These are phyloP conservation scores for Alternaria panax DNA, from an alignment of 2,329 filamentous ascomycete species.

Conservation along the genomic window DNA sequence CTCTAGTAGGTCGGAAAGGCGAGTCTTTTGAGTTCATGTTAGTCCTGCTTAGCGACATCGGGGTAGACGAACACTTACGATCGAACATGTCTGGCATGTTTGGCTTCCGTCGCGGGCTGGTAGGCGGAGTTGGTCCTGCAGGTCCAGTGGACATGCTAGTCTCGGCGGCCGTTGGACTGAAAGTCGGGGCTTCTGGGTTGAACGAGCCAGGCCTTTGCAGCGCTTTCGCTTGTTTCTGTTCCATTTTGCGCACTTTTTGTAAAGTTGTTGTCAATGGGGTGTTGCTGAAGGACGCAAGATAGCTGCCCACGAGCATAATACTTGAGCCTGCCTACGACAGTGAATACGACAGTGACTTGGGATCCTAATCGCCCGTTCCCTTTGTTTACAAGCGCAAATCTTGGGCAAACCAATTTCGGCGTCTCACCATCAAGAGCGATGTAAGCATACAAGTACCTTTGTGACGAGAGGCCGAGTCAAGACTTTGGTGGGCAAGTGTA, in stretches of 20 bases:
- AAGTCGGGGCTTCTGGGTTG: constrained; percentile 24
- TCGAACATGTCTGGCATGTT: neutral
- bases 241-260: neutral
- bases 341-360: constrained; percentile 16
- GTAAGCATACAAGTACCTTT: neutral
- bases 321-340: neutral
- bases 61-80: neutral
- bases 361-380: constrained; percentile 4
- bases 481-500: neutral
- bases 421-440: neutral
- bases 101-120: neutral
- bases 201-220: constrained; percentile 8
- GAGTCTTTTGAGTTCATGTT: constrained; percentile 9
- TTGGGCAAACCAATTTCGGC: neutral
- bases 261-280: neutral
- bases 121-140: neutral
- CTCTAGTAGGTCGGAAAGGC: constrained; percentile 6
- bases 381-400: neutral
- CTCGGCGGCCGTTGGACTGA: constrained; percentile 11
- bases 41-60: neutral
- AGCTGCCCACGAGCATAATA: neutral
- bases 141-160: neutral
- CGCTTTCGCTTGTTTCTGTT: neutral
- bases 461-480: neutral
- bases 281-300: neutral